Conservation (phyloP, 805 yeast species). For the Ogataea siamensis region DNA sequence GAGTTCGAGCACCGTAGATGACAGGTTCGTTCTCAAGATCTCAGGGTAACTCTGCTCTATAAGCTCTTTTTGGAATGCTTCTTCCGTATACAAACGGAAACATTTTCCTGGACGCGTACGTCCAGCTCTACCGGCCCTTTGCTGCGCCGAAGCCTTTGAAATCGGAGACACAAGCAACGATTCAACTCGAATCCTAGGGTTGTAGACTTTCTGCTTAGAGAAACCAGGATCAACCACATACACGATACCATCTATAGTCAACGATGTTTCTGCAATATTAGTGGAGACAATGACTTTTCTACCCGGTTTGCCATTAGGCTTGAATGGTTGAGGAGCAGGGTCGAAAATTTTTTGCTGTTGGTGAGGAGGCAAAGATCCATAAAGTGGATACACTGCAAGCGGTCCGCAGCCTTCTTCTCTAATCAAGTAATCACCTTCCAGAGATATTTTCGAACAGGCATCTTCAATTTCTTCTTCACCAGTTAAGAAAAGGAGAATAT, state of each 20-base stretch:
- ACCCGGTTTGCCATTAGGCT: slow-evolving; percentile 84
- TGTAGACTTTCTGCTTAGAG: slow-evolving; percentile 93
- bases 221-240: slow-evolving; percentile 98
- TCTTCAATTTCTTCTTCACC: slow-evolving; percentile 99
- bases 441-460: slow-evolving; percentile 81
- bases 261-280: slow-evolving; percentile 95
- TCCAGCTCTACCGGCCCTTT: slow-evolving; percentile 99
- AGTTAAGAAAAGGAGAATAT: slow-evolving; percentile 78
- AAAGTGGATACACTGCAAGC: slow-evolving; percentile 82
- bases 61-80: slow-evolving; percentile 89
- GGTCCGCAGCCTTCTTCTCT: slow-evolving; percentile 93
- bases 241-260: slow-evolving; percentile 96
- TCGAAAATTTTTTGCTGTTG: slow-evolving; percentile 94
- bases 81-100: slow-evolving; percentile 93
- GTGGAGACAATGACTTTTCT: slow-evolving; percentile 91
- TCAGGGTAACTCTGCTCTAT: slow-evolving; percentile 97
- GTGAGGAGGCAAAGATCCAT: slow-evolving; percentile 94
- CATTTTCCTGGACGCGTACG: slow-evolving; percentile 99
- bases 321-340: slow-evolving; percentile 76
- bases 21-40: slow-evolving; percentile 83
- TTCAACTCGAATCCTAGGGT: slow-evolving; percentile 94
- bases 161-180: slow-evolving; percentile 92
- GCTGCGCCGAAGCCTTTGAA: slow-evolving; percentile 96
- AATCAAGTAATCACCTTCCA: slow-evolving; percentile 85
- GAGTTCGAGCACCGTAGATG: slow-evolving; percentile 87